Evolutionary conservation across 768 basidiomycete species (phyloP).

Genomic region (Mycena crocata): DNA sequence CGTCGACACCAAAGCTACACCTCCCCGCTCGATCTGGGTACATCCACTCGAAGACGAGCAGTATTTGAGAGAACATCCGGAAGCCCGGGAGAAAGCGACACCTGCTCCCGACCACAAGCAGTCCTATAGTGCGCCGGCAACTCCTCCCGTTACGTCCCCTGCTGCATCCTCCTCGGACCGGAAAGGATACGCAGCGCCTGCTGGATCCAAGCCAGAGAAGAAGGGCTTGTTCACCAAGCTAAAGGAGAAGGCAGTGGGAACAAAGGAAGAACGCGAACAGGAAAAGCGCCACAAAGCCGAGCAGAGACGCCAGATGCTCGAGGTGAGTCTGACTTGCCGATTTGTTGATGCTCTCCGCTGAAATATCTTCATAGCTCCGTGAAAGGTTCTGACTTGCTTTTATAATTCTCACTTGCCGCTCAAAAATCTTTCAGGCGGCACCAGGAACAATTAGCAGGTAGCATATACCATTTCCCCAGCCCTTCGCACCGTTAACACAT

Average conservation of each 20-base stretch:
- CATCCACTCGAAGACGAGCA: conserved; percentile 80
- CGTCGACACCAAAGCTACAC: conserved; percentile 72
- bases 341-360: no score
- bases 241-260: conserved; percentile 73
- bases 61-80: conserved; percentile 68
- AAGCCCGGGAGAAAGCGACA: conserved; percentile 51
- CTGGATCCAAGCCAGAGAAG: conserved; percentile 42
- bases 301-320: conserved; percentile 40
- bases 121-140: conserved; percentile 21
- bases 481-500: no score
- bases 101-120: conserved; percentile 18
- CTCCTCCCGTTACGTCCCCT: conserved; percentile 16
- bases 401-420: conserved; percentile 33
- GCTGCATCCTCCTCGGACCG: conserved; percentile 18
- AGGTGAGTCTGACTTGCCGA: conserved; percentile 43
- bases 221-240: conserved; percentile 69
- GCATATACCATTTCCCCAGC: no score
- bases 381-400: not conserved
- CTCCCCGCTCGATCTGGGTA: conserved; percentile 77
- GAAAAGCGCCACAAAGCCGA: conserved; percentile 40
- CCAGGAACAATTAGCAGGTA: conserved; percentile 36
- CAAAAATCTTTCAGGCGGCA: conserved; percentile 50
- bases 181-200: conserved; percentile 22
- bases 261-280: conserved; percentile 72
- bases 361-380: no score